Evolutionary conservation across 768 basidiomycete genomes (phyloP).

Genomic region (Rhodotorula sphaerocarpa): DNA sequence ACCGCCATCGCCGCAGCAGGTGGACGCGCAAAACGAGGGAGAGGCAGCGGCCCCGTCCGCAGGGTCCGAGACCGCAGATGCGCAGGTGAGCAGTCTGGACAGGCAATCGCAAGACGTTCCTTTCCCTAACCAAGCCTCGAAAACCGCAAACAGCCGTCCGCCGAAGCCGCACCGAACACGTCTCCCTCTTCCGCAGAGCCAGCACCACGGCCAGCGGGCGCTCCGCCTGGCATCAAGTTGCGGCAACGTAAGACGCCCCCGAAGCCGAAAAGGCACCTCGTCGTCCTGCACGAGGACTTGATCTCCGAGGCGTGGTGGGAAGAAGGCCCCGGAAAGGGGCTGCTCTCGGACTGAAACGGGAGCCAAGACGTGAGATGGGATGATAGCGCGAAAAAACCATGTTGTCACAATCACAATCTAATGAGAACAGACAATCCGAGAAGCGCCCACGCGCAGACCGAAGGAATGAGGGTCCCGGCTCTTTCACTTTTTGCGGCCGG

Average conservation of each 20-base stretch:
- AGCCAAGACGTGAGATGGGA: too few relatives aligned
- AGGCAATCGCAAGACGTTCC: too few relatives aligned
- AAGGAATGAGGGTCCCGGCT: too few relatives aligned
- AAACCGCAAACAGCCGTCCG: too few relatives aligned
- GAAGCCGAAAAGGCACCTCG: conserved; percentile 10
- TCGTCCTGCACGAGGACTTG: conserved; percentile 38
- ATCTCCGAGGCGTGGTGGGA: conserved; percentile 38
- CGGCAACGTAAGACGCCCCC: conserved; percentile 16
- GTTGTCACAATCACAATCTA: background rate
- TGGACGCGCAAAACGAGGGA: background rate
- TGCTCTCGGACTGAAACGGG: conserved; percentile 4
- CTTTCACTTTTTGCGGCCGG: conserved; percentile 19
- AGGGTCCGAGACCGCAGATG: too few relatives aligned
- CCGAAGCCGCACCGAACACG: too few relatives aligned
- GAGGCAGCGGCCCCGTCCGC: too few relatives aligned
- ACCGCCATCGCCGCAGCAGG: too few relatives aligned
- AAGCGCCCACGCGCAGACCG: too few relatives aligned
- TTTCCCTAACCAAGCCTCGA: too few relatives aligned
- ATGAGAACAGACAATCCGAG: background rate
- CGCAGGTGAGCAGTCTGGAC: too few relatives aligned
- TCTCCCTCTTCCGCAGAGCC: background rate
- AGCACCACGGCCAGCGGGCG: background rate
- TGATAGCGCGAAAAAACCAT: too few relatives aligned
- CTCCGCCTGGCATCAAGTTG: background rate
- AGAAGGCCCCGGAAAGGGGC: conserved; percentile 17